Percentiles rank a stretch among this genome's conserved stretches.
phyloP scores from a whole-genome alignment of 768 basidiomycete genomes.

The Mycena capillaripes region DNA sequence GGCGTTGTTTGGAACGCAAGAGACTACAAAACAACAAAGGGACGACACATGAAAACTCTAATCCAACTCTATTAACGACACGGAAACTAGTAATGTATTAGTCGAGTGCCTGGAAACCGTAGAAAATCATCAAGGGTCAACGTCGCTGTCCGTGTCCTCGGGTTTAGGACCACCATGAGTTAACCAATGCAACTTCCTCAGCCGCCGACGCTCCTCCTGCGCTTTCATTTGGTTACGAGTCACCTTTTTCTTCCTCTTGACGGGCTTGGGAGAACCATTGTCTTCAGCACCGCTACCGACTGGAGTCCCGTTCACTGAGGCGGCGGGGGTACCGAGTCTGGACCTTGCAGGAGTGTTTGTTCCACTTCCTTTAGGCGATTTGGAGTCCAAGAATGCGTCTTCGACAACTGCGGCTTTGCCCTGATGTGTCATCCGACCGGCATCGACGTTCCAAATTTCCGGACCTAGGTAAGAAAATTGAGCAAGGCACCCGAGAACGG shows the following conservation, averaged over 20 bases:
- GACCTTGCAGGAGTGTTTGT: constrained; percentile 81
- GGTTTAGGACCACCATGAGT: constrained; percentile 86
- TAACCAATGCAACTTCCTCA: constrained; percentile 88
- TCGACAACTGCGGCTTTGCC: constrained; percentile 91
- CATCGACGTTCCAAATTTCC: constrained; percentile 96
- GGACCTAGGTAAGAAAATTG: constrained; percentile 64
- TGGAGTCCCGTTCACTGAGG: constrained; percentile 81
- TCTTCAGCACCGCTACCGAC: constrained; percentile 86
- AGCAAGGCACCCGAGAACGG: constrained; percentile 15
- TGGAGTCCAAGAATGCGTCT: constrained; percentile 81
- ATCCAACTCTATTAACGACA: constrained; percentile 29
- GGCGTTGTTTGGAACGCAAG: background rate
- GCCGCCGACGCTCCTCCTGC: constrained; percentile 86
- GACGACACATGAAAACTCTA: constrained; percentile 14
- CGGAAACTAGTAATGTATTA: constrained; percentile 19
- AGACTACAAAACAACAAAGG: background rate
- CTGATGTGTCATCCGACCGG: constrained; percentile 86
- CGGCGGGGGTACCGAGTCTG: constrained; percentile 76
- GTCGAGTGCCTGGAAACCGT: background rate
- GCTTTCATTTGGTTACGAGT: constrained; percentile 93
- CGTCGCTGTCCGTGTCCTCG: constrained; percentile 84
- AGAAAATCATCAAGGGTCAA: constrained; percentile 29
- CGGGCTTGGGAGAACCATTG: constrained; percentile 52
- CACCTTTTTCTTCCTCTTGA: constrained; percentile 90
- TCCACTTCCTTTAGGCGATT: constrained; percentile 79